phyloP scores from a whole-genome alignment of 2,329 filamentous ascomycete genomes.

The Purpureocillium lavendulum region DNA sequence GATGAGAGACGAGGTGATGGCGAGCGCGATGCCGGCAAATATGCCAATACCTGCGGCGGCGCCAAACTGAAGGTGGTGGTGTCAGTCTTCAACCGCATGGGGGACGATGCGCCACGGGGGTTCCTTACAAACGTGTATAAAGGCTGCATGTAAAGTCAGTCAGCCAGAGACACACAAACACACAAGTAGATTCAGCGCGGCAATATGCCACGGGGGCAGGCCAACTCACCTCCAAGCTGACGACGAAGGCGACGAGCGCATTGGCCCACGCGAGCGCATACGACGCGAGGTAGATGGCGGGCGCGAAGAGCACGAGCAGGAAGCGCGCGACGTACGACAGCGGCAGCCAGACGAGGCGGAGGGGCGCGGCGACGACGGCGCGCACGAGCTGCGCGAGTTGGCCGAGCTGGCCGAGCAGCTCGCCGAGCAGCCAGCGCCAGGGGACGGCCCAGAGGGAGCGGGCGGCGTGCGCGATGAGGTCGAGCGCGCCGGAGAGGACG shows the following conservation, averaged over 20 bases:
- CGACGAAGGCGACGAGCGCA: constrained; percentile 17
- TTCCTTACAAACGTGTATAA: constrained; percentile 33
- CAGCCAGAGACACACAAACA: neutral
- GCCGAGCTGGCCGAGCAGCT: too few relatives aligned
- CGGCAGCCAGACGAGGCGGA: constrained; percentile 21
- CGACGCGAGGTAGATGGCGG: constrained; percentile 23
- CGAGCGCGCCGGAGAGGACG: constrained; percentile 11
- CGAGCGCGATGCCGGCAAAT: constrained; percentile 50
- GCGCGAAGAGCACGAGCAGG: constrained; percentile 25
- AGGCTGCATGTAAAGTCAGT: constrained; percentile 19
- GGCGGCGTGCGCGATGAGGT: constrained; percentile 16
- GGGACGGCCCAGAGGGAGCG: constrained; percentile 17
- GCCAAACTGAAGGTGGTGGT: constrained; percentile 36
- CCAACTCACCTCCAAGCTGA: constrained; percentile 27
- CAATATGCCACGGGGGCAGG: too few relatives aligned
- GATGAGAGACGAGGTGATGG: constrained; percentile 46
- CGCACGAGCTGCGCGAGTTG: constrained; percentile 12
- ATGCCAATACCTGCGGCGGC: constrained; percentile 62
- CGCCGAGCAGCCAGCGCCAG: constrained; percentile 18
- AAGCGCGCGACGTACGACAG: constrained; percentile 16
- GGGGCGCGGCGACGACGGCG: constrained; percentile 20
- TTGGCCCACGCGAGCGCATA: constrained; percentile 15
- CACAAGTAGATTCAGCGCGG: too few relatives aligned
- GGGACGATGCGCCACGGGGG: neutral
- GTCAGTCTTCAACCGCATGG: neutral